Evolutionary conservation across 805 yeast genomes (phyloP).

Genomic region (Osmozyma mogii): DNA sequence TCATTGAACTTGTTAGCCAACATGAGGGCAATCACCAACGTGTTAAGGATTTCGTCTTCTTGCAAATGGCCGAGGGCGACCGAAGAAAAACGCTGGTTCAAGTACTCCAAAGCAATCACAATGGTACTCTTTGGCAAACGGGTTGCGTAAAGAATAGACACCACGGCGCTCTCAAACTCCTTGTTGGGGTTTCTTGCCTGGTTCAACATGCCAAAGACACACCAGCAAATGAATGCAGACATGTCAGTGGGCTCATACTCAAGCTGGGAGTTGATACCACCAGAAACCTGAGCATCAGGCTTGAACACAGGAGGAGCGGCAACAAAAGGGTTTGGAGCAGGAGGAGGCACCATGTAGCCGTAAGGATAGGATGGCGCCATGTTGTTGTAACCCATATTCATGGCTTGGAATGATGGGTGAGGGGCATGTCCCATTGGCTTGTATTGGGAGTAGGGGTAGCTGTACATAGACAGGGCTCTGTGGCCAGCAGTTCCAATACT

Average conservation of each 20-base stretch:
- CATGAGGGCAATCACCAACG: slow-evolving; percentile 60
- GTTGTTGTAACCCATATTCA: no score
- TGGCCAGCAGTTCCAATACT: slow-evolving; percentile 33
- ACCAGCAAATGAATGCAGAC: slow-evolving; percentile 74
- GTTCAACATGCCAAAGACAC: slow-evolving; percentile 60
- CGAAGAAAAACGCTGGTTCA: slow-evolving; percentile 50
- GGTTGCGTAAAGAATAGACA: slow-evolving; percentile 74
- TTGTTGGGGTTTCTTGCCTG: slow-evolving; percentile 37
- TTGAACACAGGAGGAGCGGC: slow-evolving; percentile 1
- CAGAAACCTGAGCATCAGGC: slow-evolving; percentile 28
- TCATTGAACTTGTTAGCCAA: slow-evolving; percentile 92
- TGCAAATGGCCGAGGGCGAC: slow-evolving; percentile 10
- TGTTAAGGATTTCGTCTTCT: slow-evolving; percentile 40
- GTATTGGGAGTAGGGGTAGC: slow-evolving; percentile 15
- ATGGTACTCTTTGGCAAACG: slow-evolving; percentile 80
- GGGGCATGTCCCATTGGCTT: slow-evolving; percentile 8
- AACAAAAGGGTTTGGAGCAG: slow-evolving; percentile 7
- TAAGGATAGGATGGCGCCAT: no score
- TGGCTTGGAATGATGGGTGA: slow-evolving; percentile 7
- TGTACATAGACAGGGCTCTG: slow-evolving; percentile 20
- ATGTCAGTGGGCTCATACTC: slow-evolving; percentile 75
- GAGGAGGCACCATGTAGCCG: slow-evolving; percentile 4
- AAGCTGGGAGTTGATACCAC: slow-evolving; percentile 71
- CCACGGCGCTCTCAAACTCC: slow-evolving; percentile 51
- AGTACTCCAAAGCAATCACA: slow-evolving; percentile 68